Percentiles rank a stretch among this genome's conserved stretches.
phyloP scores from a whole-genome alignment of 306 rosid species.

The Carpinus viminea region DNA sequence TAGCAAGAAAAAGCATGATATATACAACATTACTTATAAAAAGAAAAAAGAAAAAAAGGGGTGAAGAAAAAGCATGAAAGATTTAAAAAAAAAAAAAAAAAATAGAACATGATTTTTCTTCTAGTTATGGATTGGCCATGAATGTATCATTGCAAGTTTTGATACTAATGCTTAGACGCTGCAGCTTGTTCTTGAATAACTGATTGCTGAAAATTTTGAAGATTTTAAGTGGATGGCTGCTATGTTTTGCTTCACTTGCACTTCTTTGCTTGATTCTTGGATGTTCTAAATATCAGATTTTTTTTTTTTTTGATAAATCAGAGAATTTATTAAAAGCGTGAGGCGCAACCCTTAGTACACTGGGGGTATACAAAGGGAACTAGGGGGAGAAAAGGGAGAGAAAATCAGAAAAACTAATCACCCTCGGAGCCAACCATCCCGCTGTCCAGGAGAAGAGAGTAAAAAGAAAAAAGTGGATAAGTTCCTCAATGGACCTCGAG shows the following conservation, averaged over 20 bases:
- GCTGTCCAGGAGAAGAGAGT: too few species aligned
- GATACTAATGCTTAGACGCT: neutral
- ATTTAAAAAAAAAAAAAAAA: neutral
- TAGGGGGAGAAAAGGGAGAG: too few species aligned
- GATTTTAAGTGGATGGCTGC: neutral
- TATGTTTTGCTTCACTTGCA: neutral
- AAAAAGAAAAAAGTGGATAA: too few species aligned
- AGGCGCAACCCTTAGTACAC: too few species aligned
- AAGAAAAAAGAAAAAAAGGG: neutral
- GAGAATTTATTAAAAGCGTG: too few species aligned
- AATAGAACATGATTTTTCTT: too few species aligned
- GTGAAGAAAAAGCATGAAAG: neutral
- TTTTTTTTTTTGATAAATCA: too few species aligned
- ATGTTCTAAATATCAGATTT: neutral
- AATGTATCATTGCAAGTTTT: neutral
- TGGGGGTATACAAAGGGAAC: too few species aligned
- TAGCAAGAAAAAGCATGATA: neutral
- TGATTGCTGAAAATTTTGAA: neutral
- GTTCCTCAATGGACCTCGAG: too few species aligned
- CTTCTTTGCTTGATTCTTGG: conserved; percentile 1
- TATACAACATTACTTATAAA: neutral
- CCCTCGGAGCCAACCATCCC: too few species aligned
- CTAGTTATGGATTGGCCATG: neutral
- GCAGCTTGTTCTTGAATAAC: neutral
- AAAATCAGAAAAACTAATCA: too few species aligned